phyloP scores from a whole-genome alignment of 108 stramenopile species.

The Pseudonitzschia pungens region DNA sequence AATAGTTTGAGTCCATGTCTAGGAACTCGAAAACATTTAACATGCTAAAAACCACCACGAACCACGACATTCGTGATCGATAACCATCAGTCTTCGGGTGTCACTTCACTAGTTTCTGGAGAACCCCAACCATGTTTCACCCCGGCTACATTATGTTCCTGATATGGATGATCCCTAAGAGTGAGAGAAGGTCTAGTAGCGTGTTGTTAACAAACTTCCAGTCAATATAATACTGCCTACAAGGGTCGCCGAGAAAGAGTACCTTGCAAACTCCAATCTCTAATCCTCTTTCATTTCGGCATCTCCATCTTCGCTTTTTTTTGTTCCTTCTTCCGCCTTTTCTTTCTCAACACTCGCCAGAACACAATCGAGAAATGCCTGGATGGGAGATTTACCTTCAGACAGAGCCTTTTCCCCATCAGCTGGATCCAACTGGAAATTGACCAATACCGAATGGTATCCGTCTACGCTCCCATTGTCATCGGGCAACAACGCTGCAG shows the following conservation, averaged over 20 bases:
- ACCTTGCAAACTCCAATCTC: too few relatives aligned
- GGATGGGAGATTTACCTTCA: slow-evolving; percentile 57
- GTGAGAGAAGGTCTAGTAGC: too few relatives aligned
- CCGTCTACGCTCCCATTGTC: slow-evolving; percentile 54
- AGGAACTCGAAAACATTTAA: too few relatives aligned
- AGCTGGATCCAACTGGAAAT: slow-evolving; percentile 73
- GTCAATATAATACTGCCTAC: background rate
- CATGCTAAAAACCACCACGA: too few relatives aligned
- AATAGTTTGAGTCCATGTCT: too few relatives aligned
- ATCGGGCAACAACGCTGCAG: slow-evolving; percentile 58
- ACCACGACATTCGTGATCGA: too few relatives aligned
- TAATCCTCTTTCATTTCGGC: slow-evolving; percentile 41
- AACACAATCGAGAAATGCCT: slow-evolving; percentile 75
- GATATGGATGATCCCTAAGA: slow-evolving; percentile 8
- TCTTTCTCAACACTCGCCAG: slow-evolving; percentile 54
- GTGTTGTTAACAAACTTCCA: too few relatives aligned
- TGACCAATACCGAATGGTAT: slow-evolving; percentile 75
- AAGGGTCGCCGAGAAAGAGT: background rate
- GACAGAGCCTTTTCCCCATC: slow-evolving; percentile 53
- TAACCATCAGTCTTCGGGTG: too few relatives aligned
- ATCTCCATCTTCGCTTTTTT: slow-evolving; percentile 20
- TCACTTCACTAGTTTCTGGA: too few relatives aligned
- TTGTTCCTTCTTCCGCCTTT: slow-evolving; percentile 32
- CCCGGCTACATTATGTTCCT: too few relatives aligned
- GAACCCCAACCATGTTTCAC: too few relatives aligned